Base-by-base conservation (phyloP, 2,329 filamentous ascomycete species). In the Aspergillus awamori region DNA sequence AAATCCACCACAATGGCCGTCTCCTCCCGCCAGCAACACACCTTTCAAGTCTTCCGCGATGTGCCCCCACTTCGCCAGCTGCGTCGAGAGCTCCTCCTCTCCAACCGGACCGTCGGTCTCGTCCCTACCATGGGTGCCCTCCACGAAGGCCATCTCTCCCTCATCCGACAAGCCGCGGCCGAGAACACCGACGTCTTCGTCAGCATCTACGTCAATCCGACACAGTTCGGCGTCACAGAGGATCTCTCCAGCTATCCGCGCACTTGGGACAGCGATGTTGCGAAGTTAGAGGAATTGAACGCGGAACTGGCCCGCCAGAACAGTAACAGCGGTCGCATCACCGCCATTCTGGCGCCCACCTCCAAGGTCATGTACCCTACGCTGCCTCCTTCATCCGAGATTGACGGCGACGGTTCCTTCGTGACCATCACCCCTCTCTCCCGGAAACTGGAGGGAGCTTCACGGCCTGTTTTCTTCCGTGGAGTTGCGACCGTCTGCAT, bases 91-190 rank as follows among this genome's bases (percentile, higher is more conserved):
- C 86, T 93, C 62, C 79, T 87, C 38, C 78, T 87, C 62, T 83
- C 87, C 70, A 85, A 89, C 69, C 86, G 89, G 60, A 88, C 88
- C 48, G 88, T 99, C 60, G 92, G 90, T 61, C 87, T 99, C 28
- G 93, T 99, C 38, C 95, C 95, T 1, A 99, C 95, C 33, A 98
- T 99, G 95, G 95, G 95, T 64, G 95, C 95, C 53, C 84, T 99
- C n/a, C 95, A 99, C 77, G 86, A 88, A 58, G 95, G 95, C 43
- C 95, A 99, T 78, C 79, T 97, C 55, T 90, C 91, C 3, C 85
- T 99, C 22, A 90, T 97, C 70, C 90, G 92, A 61, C 86, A 88
- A 68, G 95, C 95, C 3, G 93, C 93, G 1, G 82, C 83, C 52
- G 92, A 96, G 70, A 95, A 93, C 79, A 89, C 91, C 66, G 86